These are phyloP conservation scores for Dentipellis fragilis DNA, from an alignment of 768 basidiomycete species.

Conservation along the genomic window DNA sequence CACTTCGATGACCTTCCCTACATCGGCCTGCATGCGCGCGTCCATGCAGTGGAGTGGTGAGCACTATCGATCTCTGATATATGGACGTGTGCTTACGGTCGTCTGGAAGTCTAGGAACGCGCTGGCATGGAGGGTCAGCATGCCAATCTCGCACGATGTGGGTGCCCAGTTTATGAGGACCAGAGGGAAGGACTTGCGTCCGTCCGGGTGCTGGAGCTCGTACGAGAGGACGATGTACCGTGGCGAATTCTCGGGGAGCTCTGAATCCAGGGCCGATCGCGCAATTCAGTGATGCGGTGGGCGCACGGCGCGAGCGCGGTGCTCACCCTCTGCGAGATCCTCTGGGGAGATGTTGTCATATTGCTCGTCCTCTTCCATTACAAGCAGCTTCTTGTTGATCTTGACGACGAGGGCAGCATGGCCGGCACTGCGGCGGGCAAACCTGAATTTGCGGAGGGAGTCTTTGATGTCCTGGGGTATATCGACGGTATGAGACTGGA, in stretches of 20 bases:
- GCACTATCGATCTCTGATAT: neutral
- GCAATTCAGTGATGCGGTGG: neutral
- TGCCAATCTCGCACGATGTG: constrained; percentile 59
- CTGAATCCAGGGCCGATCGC: constrained; percentile 27
- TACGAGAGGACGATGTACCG: constrained; percentile 82
- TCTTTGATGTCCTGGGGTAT: constrained; percentile 74
- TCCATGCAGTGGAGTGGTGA: neutral
- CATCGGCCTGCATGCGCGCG: constrained; percentile 59
- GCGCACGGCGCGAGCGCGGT: neutral
- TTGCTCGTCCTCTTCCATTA: constrained; percentile 79
- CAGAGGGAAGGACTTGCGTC: constrained; percentile 76
- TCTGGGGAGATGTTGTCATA: constrained; percentile 69
- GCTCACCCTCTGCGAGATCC: constrained; percentile 77
- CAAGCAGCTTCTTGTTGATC: constrained; percentile 74
- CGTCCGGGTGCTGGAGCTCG: constrained; percentile 70
- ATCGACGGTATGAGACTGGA: constrained; percentile 69
- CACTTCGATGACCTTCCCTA: constrained; percentile 73
- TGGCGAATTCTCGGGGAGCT: constrained; percentile 81
- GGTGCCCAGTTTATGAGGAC: constrained; percentile 88
- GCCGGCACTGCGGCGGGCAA: constrained; percentile 51
- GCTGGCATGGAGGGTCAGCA: constrained; percentile 74
- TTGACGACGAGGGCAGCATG: constrained; percentile 80
- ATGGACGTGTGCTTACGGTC: constrained; percentile 31
- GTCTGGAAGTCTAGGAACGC: constrained; percentile 71
- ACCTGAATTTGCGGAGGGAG: constrained; percentile 75